Conservation (phyloP, 2,329 filamentous ascomycete species). For the Talaromyces atroroseus region DNA sequence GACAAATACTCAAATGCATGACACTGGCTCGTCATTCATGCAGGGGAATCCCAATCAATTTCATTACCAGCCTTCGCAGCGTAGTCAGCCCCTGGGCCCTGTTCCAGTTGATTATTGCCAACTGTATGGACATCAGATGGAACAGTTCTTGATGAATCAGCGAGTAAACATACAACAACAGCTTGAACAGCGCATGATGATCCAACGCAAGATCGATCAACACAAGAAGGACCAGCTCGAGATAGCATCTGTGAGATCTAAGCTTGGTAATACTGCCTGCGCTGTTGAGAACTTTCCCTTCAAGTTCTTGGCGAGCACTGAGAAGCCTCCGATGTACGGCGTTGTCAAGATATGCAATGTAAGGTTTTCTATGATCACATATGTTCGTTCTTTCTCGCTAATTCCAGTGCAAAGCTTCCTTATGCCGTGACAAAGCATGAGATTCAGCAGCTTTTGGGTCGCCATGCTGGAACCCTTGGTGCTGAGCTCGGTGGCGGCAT, state of each 20-base stretch:
- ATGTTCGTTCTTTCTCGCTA: background rate
- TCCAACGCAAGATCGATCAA: constrained; percentile 10
- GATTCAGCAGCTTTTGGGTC: constrained; percentile 44
- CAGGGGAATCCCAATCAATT: background rate
- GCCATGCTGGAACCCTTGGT: constrained; percentile 35
- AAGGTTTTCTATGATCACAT: constrained; percentile 16
- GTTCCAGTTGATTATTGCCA: background rate
- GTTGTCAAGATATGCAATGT: constrained; percentile 36
- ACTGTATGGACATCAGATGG: constrained; percentile 5
- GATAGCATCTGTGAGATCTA: background rate
- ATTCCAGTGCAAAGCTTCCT: constrained; percentile 38
- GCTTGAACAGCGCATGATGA: background rate
- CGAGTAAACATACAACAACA: constrained; percentile 5
- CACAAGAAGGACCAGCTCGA: constrained; percentile 3
- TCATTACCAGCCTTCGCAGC: background rate
- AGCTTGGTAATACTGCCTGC: background rate
- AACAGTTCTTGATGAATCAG: constrained; percentile 6
- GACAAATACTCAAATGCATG: background rate
- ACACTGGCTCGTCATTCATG: background rate
- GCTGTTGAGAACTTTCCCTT: constrained; percentile 10
- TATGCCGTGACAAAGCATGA: constrained; percentile 47
- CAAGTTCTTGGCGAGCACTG: background rate
- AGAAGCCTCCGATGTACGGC: constrained; percentile 17
- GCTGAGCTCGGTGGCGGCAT: constrained; percentile 39
- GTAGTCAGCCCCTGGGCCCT: background rate